A percentile compares a stretch with the other conserved stretches of the same genome.
Evolutionary conservation across 2,329 filamentous ascomycete genomes (phyloP).

Genomic region (Sordariomycetes sp.): DNA sequence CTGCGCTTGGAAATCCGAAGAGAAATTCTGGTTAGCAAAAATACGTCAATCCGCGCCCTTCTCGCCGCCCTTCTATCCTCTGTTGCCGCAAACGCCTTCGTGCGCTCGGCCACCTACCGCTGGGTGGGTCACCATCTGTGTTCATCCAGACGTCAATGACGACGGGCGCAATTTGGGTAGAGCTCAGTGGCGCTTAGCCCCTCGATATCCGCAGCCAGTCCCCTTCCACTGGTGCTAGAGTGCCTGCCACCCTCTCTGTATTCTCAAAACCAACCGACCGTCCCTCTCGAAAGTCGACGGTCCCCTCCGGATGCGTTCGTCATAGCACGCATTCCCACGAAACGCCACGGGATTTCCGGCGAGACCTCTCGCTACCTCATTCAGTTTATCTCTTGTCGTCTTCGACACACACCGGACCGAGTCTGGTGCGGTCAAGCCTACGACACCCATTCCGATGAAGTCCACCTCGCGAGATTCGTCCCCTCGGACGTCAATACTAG

Average conservation of each 20-base stretch:
- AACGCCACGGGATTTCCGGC: neutral
- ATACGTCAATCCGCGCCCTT: neutral
- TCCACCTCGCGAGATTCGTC: conserved; percentile 2
- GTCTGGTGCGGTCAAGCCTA: neutral
- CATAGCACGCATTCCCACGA: neutral
- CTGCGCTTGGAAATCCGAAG: too few relatives aligned
- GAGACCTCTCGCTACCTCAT: neutral
- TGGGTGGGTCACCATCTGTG: neutral
- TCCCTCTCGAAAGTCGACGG: neutral
- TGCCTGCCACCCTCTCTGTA: neutral
- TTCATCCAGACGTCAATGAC: neutral
- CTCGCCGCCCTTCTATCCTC: neutral
- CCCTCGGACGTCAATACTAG: conserved; percentile 2
- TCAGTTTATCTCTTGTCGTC: neutral
- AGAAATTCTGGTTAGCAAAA: too few relatives aligned
- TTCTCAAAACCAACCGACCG: neutral
- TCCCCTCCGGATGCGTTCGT: neutral
- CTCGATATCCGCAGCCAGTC: neutral
- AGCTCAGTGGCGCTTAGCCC: neutral
- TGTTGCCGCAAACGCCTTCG: neutral
- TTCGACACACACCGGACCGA: neutral
- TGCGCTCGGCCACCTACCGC: neutral
- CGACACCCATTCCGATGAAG: neutral
- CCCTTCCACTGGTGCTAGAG: neutral
- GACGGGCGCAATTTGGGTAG: neutral